phyloP scores from a whole-genome alignment of 208 protist species.

The Acanthamoeba castellanii region DNA sequence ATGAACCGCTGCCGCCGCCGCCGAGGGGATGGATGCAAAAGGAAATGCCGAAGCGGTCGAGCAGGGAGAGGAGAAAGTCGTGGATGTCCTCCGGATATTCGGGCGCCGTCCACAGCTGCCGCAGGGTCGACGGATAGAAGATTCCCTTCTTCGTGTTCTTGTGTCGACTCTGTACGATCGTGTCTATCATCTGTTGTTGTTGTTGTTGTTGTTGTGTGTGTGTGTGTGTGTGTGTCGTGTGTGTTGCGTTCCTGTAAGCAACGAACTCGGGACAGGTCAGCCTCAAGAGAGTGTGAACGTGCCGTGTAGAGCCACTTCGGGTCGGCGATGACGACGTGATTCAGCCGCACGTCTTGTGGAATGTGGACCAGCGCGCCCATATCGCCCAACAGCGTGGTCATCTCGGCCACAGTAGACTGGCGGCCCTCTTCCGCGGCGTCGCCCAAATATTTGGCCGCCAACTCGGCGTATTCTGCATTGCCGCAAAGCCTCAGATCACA shows the following conservation, averaged over 20 bases:
- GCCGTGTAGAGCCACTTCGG: constrained; percentile 15
- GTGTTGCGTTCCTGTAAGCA: background rate
- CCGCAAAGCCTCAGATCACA: background rate
- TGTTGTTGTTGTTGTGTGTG: background rate
- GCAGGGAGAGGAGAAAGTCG: constrained; percentile 9
- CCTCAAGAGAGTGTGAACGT: background rate
- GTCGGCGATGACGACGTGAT: constrained; percentile 22
- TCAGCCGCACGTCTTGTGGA: background rate
- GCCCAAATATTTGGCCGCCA: background rate
- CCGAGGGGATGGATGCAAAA: constrained; percentile 40
- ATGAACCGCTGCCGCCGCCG: background rate
- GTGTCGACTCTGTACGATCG: constrained; percentile 17
- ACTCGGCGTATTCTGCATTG: background rate
- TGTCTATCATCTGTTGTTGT: constrained; percentile 6
- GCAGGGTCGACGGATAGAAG: constrained; percentile 7
- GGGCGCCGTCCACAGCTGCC: constrained; percentile 31
- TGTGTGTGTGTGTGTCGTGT: background rate
- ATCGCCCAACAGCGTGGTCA: constrained; percentile 6
- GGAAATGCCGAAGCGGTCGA: constrained; percentile 30
- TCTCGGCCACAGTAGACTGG: background rate
- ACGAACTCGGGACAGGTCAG: no score
- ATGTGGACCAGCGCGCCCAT: constrained; percentile 17
- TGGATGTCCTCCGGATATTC: constrained; percentile 8
- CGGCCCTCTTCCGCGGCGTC: background rate
- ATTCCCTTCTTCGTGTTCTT: constrained; percentile 50